These are phyloP conservation scores for Buxus sempervirens DNA, from an alignment of 164 flowering plant genomes.

Conservation along the genomic window DNA sequence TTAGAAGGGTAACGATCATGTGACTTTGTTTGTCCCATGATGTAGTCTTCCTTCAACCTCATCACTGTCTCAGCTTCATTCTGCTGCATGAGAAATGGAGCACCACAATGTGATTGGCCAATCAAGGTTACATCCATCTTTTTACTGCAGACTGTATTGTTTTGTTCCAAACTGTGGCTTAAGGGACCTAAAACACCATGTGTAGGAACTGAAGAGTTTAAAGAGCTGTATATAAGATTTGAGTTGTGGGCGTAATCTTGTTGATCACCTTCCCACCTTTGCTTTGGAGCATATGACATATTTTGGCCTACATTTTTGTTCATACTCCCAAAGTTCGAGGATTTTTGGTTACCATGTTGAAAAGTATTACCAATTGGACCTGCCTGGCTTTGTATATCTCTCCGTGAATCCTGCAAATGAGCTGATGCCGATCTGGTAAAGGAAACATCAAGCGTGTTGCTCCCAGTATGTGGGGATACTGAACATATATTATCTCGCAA, in stretches of 20 bases:
- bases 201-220: slow-evolving; percentile 24
- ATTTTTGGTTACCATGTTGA: slow-evolving; percentile 23
- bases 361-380: slow-evolving; percentile 19
- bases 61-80: slow-evolving; percentile 25
- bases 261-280: slow-evolving; percentile 34
- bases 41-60: slow-evolving; percentile 32
- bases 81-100: slow-evolving; percentile 28
- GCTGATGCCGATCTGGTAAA: slow-evolving; percentile 21
- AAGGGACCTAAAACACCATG: slow-evolving; percentile 22
- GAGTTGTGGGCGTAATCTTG: slow-evolving; percentile 21
- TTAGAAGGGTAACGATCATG: slow-evolving; percentile 28
- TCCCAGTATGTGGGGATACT: slow-evolving; percentile 23
- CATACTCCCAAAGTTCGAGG: slow-evolving; percentile 15
- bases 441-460: slow-evolving; percentile 26
- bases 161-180: slow-evolving; percentile 28
- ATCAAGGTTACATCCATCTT: slow-evolving; percentile 23
- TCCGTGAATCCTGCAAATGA: slow-evolving; percentile 27
- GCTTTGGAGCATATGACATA: slow-evolving; percentile 21
- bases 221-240: slow-evolving; percentile 25
- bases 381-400: slow-evolving; percentile 33
- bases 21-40: slow-evolving; percentile 28
- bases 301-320: slow-evolving; percentile 9
- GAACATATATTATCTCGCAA: slow-evolving; percentile 30
- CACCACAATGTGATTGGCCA: slow-evolving; percentile 26
- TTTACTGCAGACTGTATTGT: slow-evolving; percentile 15